These are phyloP conservation scores for Lasiosphaeria miniovina DNA, from an alignment of 495 filamentous ascomycete genomes.

Conservation along the genomic window DNA sequence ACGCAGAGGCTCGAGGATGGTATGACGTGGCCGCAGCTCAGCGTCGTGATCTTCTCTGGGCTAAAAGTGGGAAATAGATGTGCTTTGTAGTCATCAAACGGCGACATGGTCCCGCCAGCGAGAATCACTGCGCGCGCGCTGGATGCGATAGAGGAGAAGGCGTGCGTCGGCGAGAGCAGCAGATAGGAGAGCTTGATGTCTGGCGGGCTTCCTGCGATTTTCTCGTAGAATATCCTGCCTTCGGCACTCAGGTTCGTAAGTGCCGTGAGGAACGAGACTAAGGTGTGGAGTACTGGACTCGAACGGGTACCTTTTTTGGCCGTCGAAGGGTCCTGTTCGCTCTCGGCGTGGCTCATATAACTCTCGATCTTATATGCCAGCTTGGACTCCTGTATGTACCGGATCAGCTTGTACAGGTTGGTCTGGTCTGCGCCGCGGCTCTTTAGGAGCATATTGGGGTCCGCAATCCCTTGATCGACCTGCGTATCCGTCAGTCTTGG, in stretches of 20 bases:
- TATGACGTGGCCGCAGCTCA: slow-evolving; percentile 95
- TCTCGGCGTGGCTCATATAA: slow-evolving; percentile 63
- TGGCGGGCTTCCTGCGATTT: slow-evolving; percentile 30
- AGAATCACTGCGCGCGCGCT: slow-evolving; percentile 85
- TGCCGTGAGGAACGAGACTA: slow-evolving; percentile 77
- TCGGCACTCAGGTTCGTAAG: slow-evolving; percentile 87
- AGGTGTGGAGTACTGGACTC: slow-evolving; percentile 74
- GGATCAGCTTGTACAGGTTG: slow-evolving; percentile 83
- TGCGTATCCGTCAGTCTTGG: slow-evolving; percentile 18
- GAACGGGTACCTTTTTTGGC: slow-evolving; percentile 32
- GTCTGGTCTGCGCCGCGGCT: slow-evolving; percentile 92
- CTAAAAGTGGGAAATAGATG: slow-evolving; percentile 80
- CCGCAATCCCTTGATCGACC: slow-evolving; percentile 55
- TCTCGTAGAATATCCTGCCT: slow-evolving; percentile 79
- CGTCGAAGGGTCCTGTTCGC: slow-evolving; percentile 42
- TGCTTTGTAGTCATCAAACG: slow-evolving; percentile 82
- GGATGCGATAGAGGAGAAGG: slow-evolving; percentile 84
- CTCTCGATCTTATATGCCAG: slow-evolving; percentile 91
- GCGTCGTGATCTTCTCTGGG: slow-evolving; percentile 62
- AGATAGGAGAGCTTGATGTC: slow-evolving; percentile 75
- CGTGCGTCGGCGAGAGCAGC: slow-evolving; percentile 88
- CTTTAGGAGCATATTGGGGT: slow-evolving; percentile 65
- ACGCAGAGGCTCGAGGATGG: slow-evolving; percentile 76
- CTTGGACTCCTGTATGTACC: slow-evolving; percentile 88
- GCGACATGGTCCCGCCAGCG: slow-evolving; percentile 96